Conservation (phyloP, 176 grass and related monocot species). For the Zizania latifolia region DNA sequence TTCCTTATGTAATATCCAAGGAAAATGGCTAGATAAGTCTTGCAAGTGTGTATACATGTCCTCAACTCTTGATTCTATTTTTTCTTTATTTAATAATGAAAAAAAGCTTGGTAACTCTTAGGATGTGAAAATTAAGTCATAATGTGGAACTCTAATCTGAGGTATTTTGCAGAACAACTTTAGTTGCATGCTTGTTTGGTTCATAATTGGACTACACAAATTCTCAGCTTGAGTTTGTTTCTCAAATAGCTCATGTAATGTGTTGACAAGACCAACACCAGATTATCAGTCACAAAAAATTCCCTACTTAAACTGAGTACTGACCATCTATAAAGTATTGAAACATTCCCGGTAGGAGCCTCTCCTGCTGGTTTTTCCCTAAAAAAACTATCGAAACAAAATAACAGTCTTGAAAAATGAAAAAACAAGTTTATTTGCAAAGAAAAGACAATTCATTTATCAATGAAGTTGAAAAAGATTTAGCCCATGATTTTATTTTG, state of each 20-base stretch:
- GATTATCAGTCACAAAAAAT: too few species aligned
- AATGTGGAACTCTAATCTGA: neutral
- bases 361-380: too few species aligned
- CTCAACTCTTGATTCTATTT: too few species aligned
- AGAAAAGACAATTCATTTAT: neutral
- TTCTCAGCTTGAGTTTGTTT: neutral
- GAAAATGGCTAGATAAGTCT: too few species aligned
- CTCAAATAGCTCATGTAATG: neutral
- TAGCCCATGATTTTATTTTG: constrained; percentile 1
- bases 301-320: too few species aligned
- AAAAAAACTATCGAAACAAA: too few species aligned
- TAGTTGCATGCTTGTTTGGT: neutral
- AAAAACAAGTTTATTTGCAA: too few species aligned
- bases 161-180: neutral
- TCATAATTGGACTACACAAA: neutral
- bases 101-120: neutral
- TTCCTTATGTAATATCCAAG: too few species aligned
- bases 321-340: too few species aligned
- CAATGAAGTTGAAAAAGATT: neutral
- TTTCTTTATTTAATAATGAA: too few species aligned
- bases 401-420: neutral
- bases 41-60: too few species aligned
- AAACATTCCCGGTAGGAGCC: too few species aligned
- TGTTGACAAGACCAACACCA: neutral
- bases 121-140: neutral